Conservation (phyloP, 495 filamentous ascomycete species). For the Penicillium arizonense region DNA sequence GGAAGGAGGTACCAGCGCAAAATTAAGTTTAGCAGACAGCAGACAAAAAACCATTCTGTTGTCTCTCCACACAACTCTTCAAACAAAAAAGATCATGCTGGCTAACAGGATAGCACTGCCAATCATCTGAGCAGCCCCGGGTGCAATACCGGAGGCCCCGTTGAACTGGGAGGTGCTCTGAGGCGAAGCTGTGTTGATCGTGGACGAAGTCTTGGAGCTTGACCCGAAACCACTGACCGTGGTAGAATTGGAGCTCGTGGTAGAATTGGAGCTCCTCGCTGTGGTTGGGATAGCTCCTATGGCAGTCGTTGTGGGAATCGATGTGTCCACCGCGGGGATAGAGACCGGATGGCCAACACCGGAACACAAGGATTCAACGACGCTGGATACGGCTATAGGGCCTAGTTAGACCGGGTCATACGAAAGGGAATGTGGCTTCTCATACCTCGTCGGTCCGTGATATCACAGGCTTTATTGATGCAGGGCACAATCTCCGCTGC, state of each 20-base stretch:
- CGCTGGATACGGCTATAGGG: constrained; percentile 4
- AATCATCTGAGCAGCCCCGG: not conserved
- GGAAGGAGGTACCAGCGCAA: not conserved
- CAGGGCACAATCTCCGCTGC: constrained; percentile 3
- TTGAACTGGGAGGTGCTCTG: not conserved
- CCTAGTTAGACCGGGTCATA: not conserved
- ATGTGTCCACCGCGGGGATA: constrained; percentile 1
- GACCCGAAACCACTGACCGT: not conserved
- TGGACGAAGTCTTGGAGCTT: constrained; percentile 3
- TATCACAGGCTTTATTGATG: constrained; percentile 4
- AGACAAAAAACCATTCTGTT: not conserved
- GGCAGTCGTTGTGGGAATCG: constrained; percentile 24
- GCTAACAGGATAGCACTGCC: not conserved
- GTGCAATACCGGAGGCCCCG: not conserved
- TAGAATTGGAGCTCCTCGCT: constrained; percentile 26
- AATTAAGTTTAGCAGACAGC: not conserved
- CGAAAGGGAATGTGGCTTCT: not conserved
- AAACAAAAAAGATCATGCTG: constrained; percentile 1
- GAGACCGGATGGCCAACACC: constrained; percentile 1
- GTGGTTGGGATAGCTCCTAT: constrained; percentile 50
- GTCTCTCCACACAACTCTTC: not conserved
- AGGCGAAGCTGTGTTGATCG: not conserved
- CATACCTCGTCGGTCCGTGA: constrained; percentile 4
- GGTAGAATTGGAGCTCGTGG: constrained; percentile 4
- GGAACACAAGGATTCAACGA: constrained; percentile 5